Conservation (phyloP, 2,329 filamentous ascomycete genomes). For the Hymenoscyphus repandus region DNA sequence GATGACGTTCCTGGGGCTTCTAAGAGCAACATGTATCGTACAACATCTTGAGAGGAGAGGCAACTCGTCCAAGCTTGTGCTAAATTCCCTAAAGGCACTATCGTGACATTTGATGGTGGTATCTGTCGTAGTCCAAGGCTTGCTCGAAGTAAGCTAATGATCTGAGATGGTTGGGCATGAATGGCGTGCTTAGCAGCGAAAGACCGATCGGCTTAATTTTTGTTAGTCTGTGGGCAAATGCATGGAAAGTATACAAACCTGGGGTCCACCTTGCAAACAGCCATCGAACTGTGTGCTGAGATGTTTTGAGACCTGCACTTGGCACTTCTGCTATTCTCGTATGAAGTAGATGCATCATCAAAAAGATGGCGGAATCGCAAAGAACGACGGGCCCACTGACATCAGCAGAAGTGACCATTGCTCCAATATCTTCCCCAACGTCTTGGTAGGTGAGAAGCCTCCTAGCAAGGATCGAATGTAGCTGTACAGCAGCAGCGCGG, state of each 20-base stretch:
- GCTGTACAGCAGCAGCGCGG: constrained; percentile 66
- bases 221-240: constrained; percentile 7
- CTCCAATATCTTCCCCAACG: constrained; percentile 64
- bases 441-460: constrained; percentile 62
- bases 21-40: constrained; percentile 52
- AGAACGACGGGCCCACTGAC: constrained; percentile 73
- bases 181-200: constrained; percentile 61
- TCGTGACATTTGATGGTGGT: constrained; percentile 3
- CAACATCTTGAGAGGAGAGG: constrained; percentile 37
- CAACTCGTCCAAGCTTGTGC: constrained; percentile 30
- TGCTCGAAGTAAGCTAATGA: constrained; percentile 63
- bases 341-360: constrained; percentile 68
- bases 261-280: constrained; percentile 77
- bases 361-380: constrained; percentile 69
- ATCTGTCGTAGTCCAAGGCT: constrained; percentile 52
- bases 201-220: constrained; percentile 52
- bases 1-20: constrained; percentile 22
- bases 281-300: constrained; percentile 75
- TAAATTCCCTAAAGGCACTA: constrained; percentile 23
- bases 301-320: constrained; percentile 60
- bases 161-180: constrained; percentile 59
- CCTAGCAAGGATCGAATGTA: constrained; percentile 62
- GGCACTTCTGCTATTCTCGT: constrained; percentile 63
- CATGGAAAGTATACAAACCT: constrained; percentile 45
- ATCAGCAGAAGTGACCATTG: constrained; percentile 71